A percentile compares a stretch with the other conserved stretches of the same genome.
These are phyloP conservation scores for Ascocoryne sarcoides DNA, from an alignment of 2,329 filamentous ascomycete genomes.

Conservation along the genomic window DNA sequence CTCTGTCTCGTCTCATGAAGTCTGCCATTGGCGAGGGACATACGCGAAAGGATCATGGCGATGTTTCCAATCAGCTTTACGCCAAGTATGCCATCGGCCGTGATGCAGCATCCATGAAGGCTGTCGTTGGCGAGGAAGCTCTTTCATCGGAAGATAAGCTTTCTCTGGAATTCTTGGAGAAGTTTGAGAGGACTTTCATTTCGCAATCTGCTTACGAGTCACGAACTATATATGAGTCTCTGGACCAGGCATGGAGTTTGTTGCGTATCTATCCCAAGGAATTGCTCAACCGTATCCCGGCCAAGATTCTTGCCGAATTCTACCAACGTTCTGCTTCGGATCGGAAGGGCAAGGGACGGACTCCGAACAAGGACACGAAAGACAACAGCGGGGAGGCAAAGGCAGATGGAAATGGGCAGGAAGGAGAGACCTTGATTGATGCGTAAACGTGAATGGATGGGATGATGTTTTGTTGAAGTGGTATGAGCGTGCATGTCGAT, in stretches of 20 bases:
- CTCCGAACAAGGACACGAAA: constrained; percentile 34
- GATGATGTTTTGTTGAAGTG: constrained; percentile 9
- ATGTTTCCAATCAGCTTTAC: constrained; percentile 98
- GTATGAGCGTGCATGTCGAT: not conserved
- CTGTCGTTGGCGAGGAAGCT: constrained; percentile 96
- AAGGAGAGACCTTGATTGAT: constrained; percentile 55
- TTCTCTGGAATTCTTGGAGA: constrained; percentile 94
- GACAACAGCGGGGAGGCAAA: constrained; percentile 30
- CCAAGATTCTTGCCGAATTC: constrained; percentile 75
- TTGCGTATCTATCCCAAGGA: constrained; percentile 98
- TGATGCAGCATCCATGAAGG: constrained; percentile 98
- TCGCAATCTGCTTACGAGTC: constrained; percentile 86
- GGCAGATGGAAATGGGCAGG: constrained; percentile 35
- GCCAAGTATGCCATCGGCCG: constrained; percentile 99
- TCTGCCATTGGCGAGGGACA: constrained; percentile 97
- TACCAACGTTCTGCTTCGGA: constrained; percentile 61
- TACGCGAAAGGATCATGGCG: constrained; percentile 92
- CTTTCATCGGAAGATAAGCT: constrained; percentile 94
- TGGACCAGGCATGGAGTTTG: constrained; percentile 93
- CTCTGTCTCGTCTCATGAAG: constrained; percentile 98
- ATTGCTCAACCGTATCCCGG: constrained; percentile 86
- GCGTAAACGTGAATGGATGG: constrained; percentile 32
- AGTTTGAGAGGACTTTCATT: constrained; percentile 96
- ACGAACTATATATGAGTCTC: constrained; percentile 82
- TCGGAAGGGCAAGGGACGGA: constrained; percentile 54